Evolutionary conservation across 495 filamentous ascomycete genomes (phyloP).

Genomic region (Rostrohypoxylon terebratum): DNA sequence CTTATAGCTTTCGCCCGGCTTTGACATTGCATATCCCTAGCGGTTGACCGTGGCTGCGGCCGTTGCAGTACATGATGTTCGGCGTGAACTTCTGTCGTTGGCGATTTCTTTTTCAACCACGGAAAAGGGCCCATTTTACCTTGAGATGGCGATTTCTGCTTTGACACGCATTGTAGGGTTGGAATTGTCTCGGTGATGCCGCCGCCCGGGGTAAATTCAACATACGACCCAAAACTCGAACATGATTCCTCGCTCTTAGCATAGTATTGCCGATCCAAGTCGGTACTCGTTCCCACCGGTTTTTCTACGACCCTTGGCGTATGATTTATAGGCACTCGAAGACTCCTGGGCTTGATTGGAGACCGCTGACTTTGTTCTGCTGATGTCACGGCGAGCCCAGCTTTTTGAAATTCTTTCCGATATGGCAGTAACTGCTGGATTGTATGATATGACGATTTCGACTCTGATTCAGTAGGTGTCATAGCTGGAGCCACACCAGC

Average conservation of each 20-base stretch:
- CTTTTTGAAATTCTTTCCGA: constrained; percentile 57
- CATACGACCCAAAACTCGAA: constrained; percentile 43
- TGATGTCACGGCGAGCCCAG: constrained; percentile 64
- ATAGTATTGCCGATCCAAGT: constrained; percentile 28
- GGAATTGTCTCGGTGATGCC: constrained; percentile 29
- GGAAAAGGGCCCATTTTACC: constrained; percentile 39
- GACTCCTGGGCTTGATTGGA: constrained; percentile 13
- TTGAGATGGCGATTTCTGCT: constrained; percentile 21
- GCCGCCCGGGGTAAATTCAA: constrained; percentile 47
- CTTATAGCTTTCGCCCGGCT: constrained; percentile 11
- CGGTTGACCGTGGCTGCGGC: constrained; percentile 5
- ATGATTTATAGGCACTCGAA: background rate
- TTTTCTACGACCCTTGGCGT: constrained; percentile 12
- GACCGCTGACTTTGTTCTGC: constrained; percentile 52
- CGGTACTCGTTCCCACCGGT: constrained; percentile 5
- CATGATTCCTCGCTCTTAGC: constrained; percentile 12
- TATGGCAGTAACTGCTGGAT: constrained; percentile 60
- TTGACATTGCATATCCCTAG: constrained; percentile 14
- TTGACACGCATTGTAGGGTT: constrained; percentile 20
- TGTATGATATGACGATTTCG: constrained; percentile 55
- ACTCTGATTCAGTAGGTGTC: constrained; percentile 49
- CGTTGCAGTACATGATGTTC: constrained; percentile 5
- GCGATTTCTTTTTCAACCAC: constrained; percentile 45
- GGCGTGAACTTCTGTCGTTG: constrained; percentile 8
- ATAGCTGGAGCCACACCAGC: constrained; percentile 45